Conservation (phyloP, 2,329 filamentous ascomycete genomes). For the Biscogniauxia marginata region DNA sequence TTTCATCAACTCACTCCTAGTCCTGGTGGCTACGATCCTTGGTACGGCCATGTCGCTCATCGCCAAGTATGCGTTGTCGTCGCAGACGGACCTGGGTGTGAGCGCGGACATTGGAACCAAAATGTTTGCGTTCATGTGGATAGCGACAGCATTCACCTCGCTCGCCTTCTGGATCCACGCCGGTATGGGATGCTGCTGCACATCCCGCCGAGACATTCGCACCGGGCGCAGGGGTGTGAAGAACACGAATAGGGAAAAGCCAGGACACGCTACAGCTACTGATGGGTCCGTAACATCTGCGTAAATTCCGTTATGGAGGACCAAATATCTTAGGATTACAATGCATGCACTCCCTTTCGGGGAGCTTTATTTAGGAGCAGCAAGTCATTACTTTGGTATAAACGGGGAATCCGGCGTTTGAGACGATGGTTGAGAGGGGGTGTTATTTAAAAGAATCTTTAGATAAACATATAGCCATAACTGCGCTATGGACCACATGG, state of each 20-base stretch:
- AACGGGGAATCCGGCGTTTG: background rate
- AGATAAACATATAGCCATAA: background rate
- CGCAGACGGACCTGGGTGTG: conserved; percentile 74
- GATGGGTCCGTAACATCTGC: background rate
- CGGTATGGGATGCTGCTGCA: conserved; percentile 76
- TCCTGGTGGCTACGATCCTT: conserved; percentile 68
- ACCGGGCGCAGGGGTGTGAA: conserved; percentile 35
- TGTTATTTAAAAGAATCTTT: background rate
- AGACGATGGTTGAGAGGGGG: background rate
- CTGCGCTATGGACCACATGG: background rate
- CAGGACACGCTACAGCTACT: conserved; percentile 2
- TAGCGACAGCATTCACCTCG: conserved; percentile 64
- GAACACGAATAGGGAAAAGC: conserved; percentile 4
- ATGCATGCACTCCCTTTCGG: background rate
- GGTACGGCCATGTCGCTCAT: conserved; percentile 83
- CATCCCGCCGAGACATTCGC: conserved; percentile 51
- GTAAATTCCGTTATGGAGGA: background rate
- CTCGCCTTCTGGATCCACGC: conserved; percentile 72
- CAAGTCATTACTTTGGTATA: no score
- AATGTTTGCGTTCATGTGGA: conserved; percentile 92
- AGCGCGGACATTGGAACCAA: conserved; percentile 63
- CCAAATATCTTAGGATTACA: background rate
- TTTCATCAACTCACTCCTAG: conserved; percentile 64
- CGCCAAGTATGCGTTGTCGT: conserved; percentile 73
- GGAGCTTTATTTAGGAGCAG: background rate